Conservation (phyloP, 805 yeast genomes). For the Yarrowia sp. region DNA sequence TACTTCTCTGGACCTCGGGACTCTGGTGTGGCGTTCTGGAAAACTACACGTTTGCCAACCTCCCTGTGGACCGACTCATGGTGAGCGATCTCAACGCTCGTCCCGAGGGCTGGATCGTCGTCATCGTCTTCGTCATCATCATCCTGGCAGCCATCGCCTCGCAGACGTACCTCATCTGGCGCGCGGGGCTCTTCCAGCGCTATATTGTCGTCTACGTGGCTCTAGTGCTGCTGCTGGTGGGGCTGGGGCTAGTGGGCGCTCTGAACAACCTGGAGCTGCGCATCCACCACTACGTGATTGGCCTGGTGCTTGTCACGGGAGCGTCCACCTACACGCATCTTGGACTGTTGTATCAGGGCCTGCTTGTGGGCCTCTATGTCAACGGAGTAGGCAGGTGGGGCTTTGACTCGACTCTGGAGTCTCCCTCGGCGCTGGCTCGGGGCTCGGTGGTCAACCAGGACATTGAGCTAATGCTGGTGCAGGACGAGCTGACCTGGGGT, state of each 20-base stretch:
- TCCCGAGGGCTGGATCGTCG: conserved; percentile 69
- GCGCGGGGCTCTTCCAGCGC: conserved; percentile 60
- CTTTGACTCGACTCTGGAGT: conserved; percentile 68
- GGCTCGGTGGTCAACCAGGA: conserved; percentile 30
- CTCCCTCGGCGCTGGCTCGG: conserved; percentile 34
- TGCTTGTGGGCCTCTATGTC: conserved; percentile 76
- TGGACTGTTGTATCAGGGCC: conserved; percentile 75
- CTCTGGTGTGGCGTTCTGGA: conserved; percentile 87
- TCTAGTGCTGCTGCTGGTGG: conserved; percentile 18
- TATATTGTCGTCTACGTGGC: conserved; percentile 50
- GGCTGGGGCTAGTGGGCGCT: conserved; percentile 19
- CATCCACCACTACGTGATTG: conserved; percentile 80
- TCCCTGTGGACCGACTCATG: conserved; percentile 87
- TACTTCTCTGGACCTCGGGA: conserved; percentile 74
- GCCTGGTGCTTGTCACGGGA: conserved; percentile 80
- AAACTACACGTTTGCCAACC: conserved; percentile 84
- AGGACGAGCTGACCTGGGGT: conserved; percentile 25
- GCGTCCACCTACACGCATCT: conserved; percentile 62
- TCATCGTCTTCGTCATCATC: conserved; percentile 54
- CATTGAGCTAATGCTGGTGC: conserved; percentile 12
- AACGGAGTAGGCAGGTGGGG: conserved; percentile 95
- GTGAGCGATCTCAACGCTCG: conserved; percentile 71
- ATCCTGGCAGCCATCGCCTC: conserved; percentile 64
- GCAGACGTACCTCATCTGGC: conserved; percentile 84
- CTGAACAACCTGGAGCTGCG: conserved; percentile 70